These are phyloP conservation scores for Truncatella angustata DNA, from an alignment of 2,329 filamentous ascomycete genomes.

Conservation along the genomic window DNA sequence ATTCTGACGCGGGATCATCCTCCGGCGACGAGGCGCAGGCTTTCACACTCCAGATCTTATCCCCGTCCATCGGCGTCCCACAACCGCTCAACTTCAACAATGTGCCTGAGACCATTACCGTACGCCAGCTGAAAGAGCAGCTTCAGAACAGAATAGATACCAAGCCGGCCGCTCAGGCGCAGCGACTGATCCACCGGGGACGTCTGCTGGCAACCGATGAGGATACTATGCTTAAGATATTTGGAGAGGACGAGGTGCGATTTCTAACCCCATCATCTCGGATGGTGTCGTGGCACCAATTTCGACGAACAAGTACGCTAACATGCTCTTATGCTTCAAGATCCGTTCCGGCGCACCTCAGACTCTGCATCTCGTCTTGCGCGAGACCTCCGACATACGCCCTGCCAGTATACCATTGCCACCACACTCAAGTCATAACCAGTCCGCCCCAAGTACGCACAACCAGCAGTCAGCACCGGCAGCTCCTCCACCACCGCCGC, in stretches of 20 bases:
- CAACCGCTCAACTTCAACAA: conserved; percentile 48
- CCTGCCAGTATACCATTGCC: conserved; percentile 13
- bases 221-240: conserved; percentile 55
- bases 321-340: conserved; percentile 15
- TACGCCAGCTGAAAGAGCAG: conserved; percentile 56
- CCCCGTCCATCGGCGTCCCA: conserved; percentile 54
- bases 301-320: not conserved
- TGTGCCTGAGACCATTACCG: conserved; percentile 49
- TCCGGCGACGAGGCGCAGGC: conserved; percentile 27
- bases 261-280: too few relatives aligned
- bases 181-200: conserved; percentile 61
- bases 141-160: conserved; percentile 51
- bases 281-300: too few relatives aligned
- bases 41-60: conserved; percentile 58
- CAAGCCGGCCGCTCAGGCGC: conserved; percentile 51
- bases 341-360: conserved; percentile 26
- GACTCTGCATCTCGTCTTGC: conserved; percentile 31
- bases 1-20: conserved; percentile 24
- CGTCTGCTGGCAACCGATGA: conserved; percentile 52
- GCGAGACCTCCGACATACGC: conserved; percentile 26
- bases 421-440: conserved; percentile 14
- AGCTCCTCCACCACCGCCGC: conserved; percentile 14
- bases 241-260: conserved; percentile 55
- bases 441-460: conserved; percentile 9
- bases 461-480: conserved; percentile 15